These are phyloP conservation scores for Spathaspora sp. DNA, from an alignment of 1,139 yeast species.

Conservation along the genomic window DNA sequence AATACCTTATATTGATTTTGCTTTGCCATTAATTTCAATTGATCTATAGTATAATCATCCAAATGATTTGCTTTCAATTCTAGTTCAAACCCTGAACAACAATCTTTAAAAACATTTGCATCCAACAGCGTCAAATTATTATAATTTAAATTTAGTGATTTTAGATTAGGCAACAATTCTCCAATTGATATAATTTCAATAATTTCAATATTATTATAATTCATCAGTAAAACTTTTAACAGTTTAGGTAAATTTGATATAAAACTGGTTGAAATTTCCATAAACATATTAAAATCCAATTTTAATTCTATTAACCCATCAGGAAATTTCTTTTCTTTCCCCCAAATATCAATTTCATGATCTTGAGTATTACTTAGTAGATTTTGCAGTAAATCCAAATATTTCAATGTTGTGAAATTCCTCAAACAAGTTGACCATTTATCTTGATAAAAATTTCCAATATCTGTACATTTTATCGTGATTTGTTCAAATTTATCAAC, in stretches of 20 bases:
- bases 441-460: conserved; percentile 33
- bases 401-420: conserved; percentile 22
- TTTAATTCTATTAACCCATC: conserved; percentile 22
- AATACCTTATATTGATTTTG: conserved; percentile 6
- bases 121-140: conserved; percentile 17
- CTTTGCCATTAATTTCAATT: conserved; percentile 8
- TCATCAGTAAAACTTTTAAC: conserved; percentile 22
- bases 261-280: conserved; percentile 21
- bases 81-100: conserved; percentile 10
- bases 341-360: conserved; percentile 22
- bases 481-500: conserved; percentile 23
- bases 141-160: conserved; percentile 14
- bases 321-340: conserved; percentile 30
- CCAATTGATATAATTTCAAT: conserved; percentile 13
- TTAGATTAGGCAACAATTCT: conserved; percentile 19
- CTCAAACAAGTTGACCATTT: conserved; percentile 36
- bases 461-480: conserved; percentile 34
- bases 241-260: conserved; percentile 28
- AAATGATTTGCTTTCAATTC: conserved; percentile 11
- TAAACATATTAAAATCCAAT: conserved; percentile 28
- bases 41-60: conserved; percentile 7
- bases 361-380: conserved; percentile 17
- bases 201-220: conserved; percentile 13
- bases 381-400: conserved; percentile 30
- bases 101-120: conserved; percentile 14